Evolutionary conservation across 306 rosid species (phyloP).

Genomic region (Lotus japonicus): DNA sequence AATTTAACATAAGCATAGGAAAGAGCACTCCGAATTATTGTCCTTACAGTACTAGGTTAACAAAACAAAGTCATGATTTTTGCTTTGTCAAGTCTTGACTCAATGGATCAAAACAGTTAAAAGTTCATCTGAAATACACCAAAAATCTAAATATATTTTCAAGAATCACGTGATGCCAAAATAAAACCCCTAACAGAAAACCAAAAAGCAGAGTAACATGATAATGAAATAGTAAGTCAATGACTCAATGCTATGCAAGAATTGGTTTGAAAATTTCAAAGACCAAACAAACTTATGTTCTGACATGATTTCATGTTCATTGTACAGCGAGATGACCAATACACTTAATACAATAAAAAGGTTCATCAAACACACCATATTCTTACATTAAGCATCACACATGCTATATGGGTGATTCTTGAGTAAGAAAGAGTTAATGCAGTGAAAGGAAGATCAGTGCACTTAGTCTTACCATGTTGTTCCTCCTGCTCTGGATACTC

Average conservation of each 20-base stretch:
- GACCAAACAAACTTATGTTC: conserved; percentile 4
- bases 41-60: neutral
- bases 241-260: conserved; percentile 6
- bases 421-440: neutral
- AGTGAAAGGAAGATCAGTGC: conserved; percentile 10
- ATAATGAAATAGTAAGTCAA: neutral
- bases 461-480: conserved; percentile 43
- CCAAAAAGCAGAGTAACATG: conserved; percentile 4
- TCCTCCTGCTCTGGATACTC: conserved; percentile 42
- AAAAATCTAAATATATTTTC: neutral
- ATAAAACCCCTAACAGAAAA: neutral
- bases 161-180: neutral
- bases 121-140: conserved; percentile 6
- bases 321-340: neutral
- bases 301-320: neutral
- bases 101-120: neutral
- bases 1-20: neutral
- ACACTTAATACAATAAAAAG: neutral
- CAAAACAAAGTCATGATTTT: neutral
- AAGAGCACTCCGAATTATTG: neutral
- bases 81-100: neutral
- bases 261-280: neutral
- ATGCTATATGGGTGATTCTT: neutral
- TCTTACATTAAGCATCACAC: neutral
- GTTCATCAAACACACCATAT: conserved; percentile 9